A percentile compares a stretch with the other conserved stretches of the same genome.
Conservation (phyloP, 2,329 filamentous ascomycete genomes). For the Ophiosphaerella herpotricha region DNA sequence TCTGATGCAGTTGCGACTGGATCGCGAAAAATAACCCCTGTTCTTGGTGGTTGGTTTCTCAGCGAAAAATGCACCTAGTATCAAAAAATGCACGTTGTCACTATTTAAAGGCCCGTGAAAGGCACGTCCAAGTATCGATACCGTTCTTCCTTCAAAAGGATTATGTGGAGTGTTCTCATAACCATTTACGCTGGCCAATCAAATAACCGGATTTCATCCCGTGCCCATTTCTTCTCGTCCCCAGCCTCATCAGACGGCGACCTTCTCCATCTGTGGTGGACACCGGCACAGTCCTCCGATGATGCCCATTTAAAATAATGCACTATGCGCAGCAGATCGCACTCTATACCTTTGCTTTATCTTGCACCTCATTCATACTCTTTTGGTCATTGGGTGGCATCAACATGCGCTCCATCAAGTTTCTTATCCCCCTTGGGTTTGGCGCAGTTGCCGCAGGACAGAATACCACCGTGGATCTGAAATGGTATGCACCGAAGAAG, state of each 20-base stretch:
- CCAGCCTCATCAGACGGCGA: slow-evolving; percentile 13
- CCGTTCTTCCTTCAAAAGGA: not conserved
- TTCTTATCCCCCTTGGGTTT: slow-evolving; percentile 22
- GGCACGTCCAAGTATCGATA: too few species aligned
- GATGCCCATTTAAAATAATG: slow-evolving; percentile 29
- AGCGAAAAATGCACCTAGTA: too few species aligned
- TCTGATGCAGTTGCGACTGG: too few species aligned
- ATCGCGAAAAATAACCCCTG: too few species aligned
- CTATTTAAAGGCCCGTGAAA: too few species aligned
- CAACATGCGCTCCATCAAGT: slow-evolving; percentile 26
- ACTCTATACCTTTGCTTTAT: slow-evolving; percentile 19
- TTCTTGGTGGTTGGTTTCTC: too few species aligned
- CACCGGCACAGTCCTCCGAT: slow-evolving; percentile 3
- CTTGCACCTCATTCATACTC: slow-evolving; percentile 24
- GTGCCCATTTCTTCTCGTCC: slow-evolving; percentile 15
- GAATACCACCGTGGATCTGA: slow-evolving; percentile 28
- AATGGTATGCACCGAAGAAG: slow-evolving; percentile 44
- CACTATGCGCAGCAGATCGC: slow-evolving; percentile 16
- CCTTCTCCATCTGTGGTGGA: slow-evolving; percentile 28
- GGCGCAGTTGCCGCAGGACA: slow-evolving; percentile 16
- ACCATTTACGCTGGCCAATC: slow-evolving; percentile 15
- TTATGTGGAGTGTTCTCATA: not conserved
- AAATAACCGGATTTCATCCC: slow-evolving; percentile 11
- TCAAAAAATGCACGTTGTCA: not conserved
- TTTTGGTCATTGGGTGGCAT: slow-evolving; percentile 21